Conservation (phyloP, 257 asterid species). For the Solanum commersonii region DNA sequence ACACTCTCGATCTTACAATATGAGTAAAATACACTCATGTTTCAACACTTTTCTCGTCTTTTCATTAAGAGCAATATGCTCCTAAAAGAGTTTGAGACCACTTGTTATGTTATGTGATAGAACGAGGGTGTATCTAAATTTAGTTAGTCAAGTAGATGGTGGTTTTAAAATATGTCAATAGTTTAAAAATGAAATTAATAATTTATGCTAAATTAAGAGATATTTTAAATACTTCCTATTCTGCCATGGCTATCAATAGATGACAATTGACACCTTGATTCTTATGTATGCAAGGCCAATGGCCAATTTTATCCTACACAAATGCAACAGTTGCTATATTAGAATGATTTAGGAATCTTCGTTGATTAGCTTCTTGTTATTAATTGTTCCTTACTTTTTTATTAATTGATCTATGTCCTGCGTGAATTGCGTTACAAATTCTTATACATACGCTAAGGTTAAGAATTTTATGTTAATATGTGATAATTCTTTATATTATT, state of each 20-base stretch:
- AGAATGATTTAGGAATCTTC: neutral
- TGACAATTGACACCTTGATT: neutral
- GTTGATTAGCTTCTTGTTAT: neutral
- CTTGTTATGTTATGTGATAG: too few relatives aligned
- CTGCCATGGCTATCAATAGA: neutral
- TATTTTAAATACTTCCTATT: too few relatives aligned
- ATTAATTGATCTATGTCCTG: neutral
- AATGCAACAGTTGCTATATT: neutral
- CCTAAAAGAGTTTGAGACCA: too few relatives aligned
- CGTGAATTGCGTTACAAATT: neutral
- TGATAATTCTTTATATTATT: too few relatives aligned
- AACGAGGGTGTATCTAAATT: neutral
- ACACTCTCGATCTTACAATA: rapidly evolving
- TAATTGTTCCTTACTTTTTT: neutral
- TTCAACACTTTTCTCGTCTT: too few relatives aligned
- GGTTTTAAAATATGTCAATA: too few relatives aligned
- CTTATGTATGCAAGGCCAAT: neutral
- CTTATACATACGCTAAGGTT: neutral
- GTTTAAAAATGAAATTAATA: rapidly evolving
- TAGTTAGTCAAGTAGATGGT: neutral
- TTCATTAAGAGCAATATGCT: too few relatives aligned
- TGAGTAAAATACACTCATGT: neutral
- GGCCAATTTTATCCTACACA: neutral
- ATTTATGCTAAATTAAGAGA: too few relatives aligned
- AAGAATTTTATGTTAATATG: too few relatives aligned